A percentile compares a stretch with the other conserved stretches of the same genome.
These are phyloP conservation scores for Leccinum sublutescens DNA, from an alignment of 768 basidiomycete genomes.

Conservation along the genomic window DNA sequence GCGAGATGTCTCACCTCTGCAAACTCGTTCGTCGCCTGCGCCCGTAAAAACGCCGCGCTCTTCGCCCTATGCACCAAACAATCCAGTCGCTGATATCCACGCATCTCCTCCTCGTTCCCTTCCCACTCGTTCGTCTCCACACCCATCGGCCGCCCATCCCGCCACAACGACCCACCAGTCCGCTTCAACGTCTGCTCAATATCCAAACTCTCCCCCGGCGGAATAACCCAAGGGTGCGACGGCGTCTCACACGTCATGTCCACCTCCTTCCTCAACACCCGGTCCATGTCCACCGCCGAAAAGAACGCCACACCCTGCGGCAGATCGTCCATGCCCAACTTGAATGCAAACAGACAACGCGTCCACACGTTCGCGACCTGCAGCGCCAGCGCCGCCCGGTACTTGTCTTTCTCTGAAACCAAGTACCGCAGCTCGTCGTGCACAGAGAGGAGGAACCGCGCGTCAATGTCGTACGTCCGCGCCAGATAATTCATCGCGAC, in stretches of 20 bases:
- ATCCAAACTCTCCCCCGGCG: conserved; percentile 80
- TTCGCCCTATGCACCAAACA: conserved; percentile 64
- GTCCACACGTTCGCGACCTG: conserved; percentile 98
- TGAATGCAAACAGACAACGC: conserved; percentile 74
- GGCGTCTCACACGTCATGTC: conserved; percentile 96
- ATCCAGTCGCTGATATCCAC: conserved; percentile 54
- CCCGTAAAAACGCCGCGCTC: conserved; percentile 32
- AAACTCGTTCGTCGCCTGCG: conserved; percentile 72
- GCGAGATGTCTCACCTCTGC: conserved; percentile 55
- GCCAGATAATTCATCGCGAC: conserved; percentile 92
- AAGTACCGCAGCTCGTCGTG: conserved; percentile 97
- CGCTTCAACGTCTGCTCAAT: conserved; percentile 47
- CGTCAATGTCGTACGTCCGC: conserved; percentile 75
- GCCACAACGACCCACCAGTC: conserved; percentile 29
- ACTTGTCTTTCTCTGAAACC: conserved; percentile 79
- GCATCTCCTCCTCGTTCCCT: conserved; percentile 20
- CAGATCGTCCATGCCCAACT: conserved; percentile 36
- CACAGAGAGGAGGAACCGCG: conserved; percentile 93
- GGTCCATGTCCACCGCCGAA: conserved; percentile 92
- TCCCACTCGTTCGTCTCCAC: conserved; percentile 1
- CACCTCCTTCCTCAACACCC: conserved; percentile 90
- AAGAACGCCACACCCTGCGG: conserved; percentile 91
- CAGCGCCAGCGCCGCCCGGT: conserved; percentile 84
- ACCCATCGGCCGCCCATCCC: background rate
- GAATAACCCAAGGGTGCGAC: conserved; percentile 78